Percentiles rank a stretch among this genome's conserved stretches.
Evolutionary conservation across 2,329 filamentous ascomycete species (phyloP).

Genomic region (Sporothrix curviconia): DNA sequence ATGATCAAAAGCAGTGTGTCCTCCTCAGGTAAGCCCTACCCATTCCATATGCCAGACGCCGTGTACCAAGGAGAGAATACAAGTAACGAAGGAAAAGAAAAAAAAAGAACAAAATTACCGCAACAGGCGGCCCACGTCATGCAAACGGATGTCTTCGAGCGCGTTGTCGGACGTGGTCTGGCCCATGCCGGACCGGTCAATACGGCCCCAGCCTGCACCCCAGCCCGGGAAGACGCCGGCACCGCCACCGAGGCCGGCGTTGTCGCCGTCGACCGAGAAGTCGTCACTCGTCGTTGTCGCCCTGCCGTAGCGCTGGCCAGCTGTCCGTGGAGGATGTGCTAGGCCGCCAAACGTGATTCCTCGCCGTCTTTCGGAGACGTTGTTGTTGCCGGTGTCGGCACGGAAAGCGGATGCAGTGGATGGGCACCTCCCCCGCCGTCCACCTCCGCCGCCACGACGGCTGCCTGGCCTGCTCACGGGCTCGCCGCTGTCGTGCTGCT

Average conservation of each 20-base stretch:
- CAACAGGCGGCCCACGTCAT: constrained; percentile 33
- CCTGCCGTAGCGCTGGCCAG: not conserved
- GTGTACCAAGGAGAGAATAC: not conserved
- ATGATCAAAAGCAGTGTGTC: too few species aligned
- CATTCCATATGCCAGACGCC: not conserved
- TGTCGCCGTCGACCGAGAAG: not conserved
- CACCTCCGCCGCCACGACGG: not conserved
- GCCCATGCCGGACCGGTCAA: constrained; percentile 28
- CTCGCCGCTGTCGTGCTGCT: constrained; percentile 13
- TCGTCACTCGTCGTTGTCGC: not conserved
- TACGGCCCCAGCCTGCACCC: constrained; percentile 35
- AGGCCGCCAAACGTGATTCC: not conserved
- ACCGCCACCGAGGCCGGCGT: not conserved
- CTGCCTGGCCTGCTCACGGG: constrained; percentile 19
- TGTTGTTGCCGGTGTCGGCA: not conserved
- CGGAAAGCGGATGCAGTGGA: not conserved
- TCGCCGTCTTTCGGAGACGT: not conserved
- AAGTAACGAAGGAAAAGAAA: not conserved
- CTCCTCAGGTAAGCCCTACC: too few species aligned
- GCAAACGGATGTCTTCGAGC: constrained; percentile 31
- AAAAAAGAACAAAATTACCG: constrained; percentile 11
- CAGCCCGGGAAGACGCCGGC: constrained; percentile 30
- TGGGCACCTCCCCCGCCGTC: too few species aligned
- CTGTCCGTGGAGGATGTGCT: not conserved
- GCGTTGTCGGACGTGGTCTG: constrained; percentile 14